These are phyloP conservation scores for Lactifluus volemus DNA, from an alignment of 768 basidiomycete genomes.

Conservation along the genomic window DNA sequence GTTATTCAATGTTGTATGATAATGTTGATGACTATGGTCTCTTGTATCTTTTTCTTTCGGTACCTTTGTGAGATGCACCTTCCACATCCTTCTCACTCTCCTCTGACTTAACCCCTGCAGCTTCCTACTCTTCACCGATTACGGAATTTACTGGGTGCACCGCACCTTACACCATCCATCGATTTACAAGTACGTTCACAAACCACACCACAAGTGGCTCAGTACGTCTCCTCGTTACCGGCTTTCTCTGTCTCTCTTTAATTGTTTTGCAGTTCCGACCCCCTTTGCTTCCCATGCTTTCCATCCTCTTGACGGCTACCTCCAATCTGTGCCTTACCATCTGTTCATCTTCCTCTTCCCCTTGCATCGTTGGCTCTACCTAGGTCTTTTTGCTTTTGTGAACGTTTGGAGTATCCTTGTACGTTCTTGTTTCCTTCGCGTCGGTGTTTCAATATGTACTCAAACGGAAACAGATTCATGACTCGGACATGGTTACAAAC, in stretches of 20 bases:
- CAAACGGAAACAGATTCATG: slow-evolving; percentile 65
- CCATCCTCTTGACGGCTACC: slow-evolving; percentile 91
- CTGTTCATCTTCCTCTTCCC: slow-evolving; percentile 87
- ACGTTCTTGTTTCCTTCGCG: slow-evolving; percentile 25
- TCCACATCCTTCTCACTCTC: not conserved
- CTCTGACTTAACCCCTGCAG: slow-evolving; percentile 29
- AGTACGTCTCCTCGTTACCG: slow-evolving; percentile 43
- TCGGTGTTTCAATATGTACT: not conserved
- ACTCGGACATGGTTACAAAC: slow-evolving; percentile 97
- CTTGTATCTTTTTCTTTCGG: slow-evolving; percentile 56
- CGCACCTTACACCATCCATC: slow-evolving; percentile 76
- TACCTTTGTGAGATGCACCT: slow-evolving; percentile 47
- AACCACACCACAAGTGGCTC: slow-evolving; percentile 98
- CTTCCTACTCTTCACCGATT: slow-evolving; percentile 85
- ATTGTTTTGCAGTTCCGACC: slow-evolving; percentile 63
- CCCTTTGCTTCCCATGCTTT: slow-evolving; percentile 98
- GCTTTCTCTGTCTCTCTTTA: not conserved
- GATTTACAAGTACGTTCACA: slow-evolving; percentile 88
- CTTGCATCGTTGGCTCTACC: slow-evolving; percentile 74
- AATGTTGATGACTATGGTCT: slow-evolving; percentile 74
- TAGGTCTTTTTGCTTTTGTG: slow-evolving; percentile 81
- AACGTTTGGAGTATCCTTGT: slow-evolving; percentile 94
- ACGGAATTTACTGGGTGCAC: slow-evolving; percentile 95
- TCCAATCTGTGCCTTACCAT: slow-evolving; percentile 94
- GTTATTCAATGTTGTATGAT: slow-evolving; percentile 73